Base-by-base conservation (phyloP, 371 early-diverging fungal species). In the Ordospora pajunii region DNA sequence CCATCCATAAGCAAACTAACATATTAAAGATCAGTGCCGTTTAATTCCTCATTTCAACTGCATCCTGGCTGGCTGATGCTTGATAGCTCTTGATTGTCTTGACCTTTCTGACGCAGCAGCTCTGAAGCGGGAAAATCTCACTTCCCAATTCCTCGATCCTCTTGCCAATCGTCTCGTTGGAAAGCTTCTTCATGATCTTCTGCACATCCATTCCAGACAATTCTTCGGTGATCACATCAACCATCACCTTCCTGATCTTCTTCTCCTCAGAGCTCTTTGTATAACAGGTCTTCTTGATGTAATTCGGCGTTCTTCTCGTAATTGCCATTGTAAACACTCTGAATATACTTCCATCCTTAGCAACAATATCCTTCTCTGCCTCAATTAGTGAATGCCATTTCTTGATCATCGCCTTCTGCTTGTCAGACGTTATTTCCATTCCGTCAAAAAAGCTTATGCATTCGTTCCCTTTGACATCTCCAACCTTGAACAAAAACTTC, bases 371-470 rank as follows among this genome's bases (percentile, higher is more conserved):
- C 62, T 92, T 89, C 87, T 90, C 89, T 77, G 95, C 95, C 88
- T 97, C 97, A 75, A 99, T 93, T 73, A 96, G 88, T 77, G 97
- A 89, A 89, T 95, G 96, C 97, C 97, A 96, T 90, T 97, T 99
- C 91, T 93, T 94, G 87, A 97, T 92, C 87, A 99, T 89, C 84
- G 95, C 94, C 83, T 95, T 91, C 87, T 95, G 89, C 90, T 97
- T 97, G 89, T 99, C 99, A 73, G 94, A 90, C 83, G 97, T 95
- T 88, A 97, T 90, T 87, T 93, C 92, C 96, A 99, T 97, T 80
- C 96, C 92, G 91, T 99, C 90, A 90, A 99, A 97, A 89, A 92
- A 92, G 89, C 96, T 94, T 69, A 96, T 89, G 88, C 93, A 92
- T 90, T 92, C 93, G 88, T 91, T 92, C 83, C 97, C 97, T 83